Base-by-base conservation (phyloP, 805 yeast species). In the Barnettozyma salicaria region DNA sequence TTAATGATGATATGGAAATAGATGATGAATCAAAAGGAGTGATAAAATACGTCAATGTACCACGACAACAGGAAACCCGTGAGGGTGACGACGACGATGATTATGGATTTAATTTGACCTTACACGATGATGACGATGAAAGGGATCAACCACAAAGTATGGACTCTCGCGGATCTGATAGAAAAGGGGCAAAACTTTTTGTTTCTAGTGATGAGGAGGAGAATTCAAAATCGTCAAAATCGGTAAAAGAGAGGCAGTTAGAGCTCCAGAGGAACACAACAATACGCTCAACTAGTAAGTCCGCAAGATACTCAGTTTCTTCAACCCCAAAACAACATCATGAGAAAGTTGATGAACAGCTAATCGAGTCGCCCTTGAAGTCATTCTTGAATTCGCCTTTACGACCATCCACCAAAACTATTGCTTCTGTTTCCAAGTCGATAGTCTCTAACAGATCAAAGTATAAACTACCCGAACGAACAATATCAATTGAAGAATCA, bases 1-100 rank as follows among this genome's bases (percentile, higher is more conserved):
- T 43, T 11, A 43, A 39, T 14, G 44, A 39, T 12, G 48, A 61
- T 39, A 50, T 56, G 51, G 67, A 57, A 23, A 53, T 58, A 27
- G 58, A 56, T 19, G 59, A 51, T 20, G 57, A 48, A 16, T 49
- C 50, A 7, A 40, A 35, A 24, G 49, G 53, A 19, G 34, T 35
- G 6, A 48, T 52, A 5, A 38, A 38, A 19, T 27, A 37, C 10
- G 38, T 47, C 9, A 44, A 50, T 36, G 31, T n/a, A n/a, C n/a
- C n/a, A n/a, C n/a, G n/a, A n/a, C n/a, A n/a, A n/a, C n/a, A n/a
- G n/a, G n/a, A 39, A 7, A 16, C 26, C 22, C n/a, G 26, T 16
- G 32, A 45, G 32, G 49, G 43, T 17, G 40, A 42, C 16, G 40
- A 44, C 18, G 39, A 43, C 16, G 41, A 42, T 20, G 42, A 33